A percentile compares a stretch with the other conserved stretches of the same genome.
Conservation (phyloP, 495 filamentous ascomycete species). For the Podospora tetraspora region DNA sequence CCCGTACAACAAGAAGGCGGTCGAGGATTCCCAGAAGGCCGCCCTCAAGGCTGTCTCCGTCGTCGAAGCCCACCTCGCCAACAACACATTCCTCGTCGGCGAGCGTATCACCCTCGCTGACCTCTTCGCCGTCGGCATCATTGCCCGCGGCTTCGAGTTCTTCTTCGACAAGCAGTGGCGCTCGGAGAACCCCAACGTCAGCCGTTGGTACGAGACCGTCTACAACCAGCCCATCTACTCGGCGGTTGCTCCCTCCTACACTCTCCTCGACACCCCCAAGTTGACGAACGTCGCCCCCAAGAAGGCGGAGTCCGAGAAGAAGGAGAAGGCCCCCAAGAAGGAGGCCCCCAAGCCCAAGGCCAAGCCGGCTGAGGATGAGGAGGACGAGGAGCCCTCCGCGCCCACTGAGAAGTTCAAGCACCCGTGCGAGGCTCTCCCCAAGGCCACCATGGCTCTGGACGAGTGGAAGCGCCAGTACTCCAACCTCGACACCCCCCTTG, state of each 20-base stretch:
- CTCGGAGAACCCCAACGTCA: conserved; percentile 69
- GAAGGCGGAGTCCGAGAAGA: conserved; percentile 59
- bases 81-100: conserved; percentile 95
- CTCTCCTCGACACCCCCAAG: conserved; percentile 72
- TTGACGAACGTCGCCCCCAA: conserved; percentile 87
- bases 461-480: conserved; percentile 99
- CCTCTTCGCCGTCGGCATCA: conserved; percentile 70
- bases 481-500: conserved; percentile 83
- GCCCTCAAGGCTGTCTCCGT: conserved; percentile 61
- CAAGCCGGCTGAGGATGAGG: conserved; percentile 56
- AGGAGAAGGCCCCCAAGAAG: conserved; percentile 51
- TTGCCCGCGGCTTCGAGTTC: conserved; percentile 78
- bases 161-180: conserved; percentile 88
- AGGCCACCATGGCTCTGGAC: conserved; percentile 75
- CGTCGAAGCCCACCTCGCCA: conserved; percentile 78
- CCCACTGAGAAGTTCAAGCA: conserved; percentile 86
- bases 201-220: conserved; percentile 92
- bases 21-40: conserved; percentile 69
- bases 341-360: conserved; percentile 49
- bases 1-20: conserved; percentile 95
- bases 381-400: conserved; percentile 63
- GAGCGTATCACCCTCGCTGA: conserved; percentile 97
- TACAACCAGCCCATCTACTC: conserved; percentile 87
- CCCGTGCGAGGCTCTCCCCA: conserved; percentile 80
- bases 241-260: conserved; percentile 63